Evolutionary conservation across 163 green algal genomes (phyloP).

Genomic region (Scenedesmus sp.): DNA sequence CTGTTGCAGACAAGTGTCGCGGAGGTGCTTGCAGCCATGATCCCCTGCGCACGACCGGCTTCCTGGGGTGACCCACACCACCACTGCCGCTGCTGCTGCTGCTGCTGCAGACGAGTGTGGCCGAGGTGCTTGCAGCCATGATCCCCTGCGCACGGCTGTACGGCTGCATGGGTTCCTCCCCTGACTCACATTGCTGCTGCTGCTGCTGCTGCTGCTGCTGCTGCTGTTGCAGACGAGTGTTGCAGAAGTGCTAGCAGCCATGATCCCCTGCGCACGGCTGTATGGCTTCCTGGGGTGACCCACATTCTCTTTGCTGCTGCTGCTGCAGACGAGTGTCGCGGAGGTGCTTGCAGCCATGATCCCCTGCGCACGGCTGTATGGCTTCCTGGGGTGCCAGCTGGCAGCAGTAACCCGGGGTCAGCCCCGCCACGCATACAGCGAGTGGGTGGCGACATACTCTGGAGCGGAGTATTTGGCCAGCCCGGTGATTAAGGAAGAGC

Average conservation of each 20-base stretch:
- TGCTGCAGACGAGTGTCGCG: slow-evolving; percentile 46
- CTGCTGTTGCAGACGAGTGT: slow-evolving; percentile 43
- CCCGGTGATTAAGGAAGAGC: not conserved
- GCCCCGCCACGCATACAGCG: slow-evolving; percentile 51
- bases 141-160: too few species aligned
- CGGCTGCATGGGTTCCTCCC: too few species aligned
- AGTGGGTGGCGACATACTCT: slow-evolving; percentile 49
- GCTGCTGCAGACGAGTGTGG: too few species aligned
- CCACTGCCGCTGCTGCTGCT: too few species aligned
- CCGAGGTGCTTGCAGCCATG: too few species aligned
- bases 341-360: slow-evolving; percentile 77
- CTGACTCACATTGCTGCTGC: not conserved
- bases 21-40: slow-evolving; percentile 75
- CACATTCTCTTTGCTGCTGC: not conserved
- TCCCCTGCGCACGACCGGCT: slow-evolving; percentile 73
- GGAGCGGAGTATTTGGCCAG: slow-evolving; percentile 42
- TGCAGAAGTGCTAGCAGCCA: slow-evolving; percentile 69
- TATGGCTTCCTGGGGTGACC: slow-evolving; percentile 75
- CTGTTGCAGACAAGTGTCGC: slow-evolving; percentile 51
- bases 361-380: slow-evolving; percentile 78
- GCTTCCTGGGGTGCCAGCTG: slow-evolving; percentile 73
- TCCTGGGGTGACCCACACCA: slow-evolving; percentile 74
- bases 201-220: not conserved
- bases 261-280: slow-evolving; percentile 73
- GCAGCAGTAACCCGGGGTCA: slow-evolving; percentile 30